phyloP scores from a whole-genome alignment of 352 stramenopile genomes.

The Ophiocytium majus region DNA sequence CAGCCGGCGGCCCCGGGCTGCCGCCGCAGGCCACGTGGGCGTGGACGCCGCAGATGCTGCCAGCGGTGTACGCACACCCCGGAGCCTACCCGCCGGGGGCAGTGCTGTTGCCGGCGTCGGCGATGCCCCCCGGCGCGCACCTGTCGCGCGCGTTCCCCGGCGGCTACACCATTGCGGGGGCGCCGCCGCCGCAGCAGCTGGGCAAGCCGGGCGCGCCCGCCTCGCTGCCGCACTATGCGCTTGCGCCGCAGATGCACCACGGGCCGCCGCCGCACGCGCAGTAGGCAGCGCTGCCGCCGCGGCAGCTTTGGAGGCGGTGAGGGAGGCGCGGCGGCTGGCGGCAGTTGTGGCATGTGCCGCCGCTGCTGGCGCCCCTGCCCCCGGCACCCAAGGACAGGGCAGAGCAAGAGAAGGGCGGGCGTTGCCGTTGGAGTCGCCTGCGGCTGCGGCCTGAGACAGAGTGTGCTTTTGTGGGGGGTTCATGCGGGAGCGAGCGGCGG shows the following conservation, averaged over 20 bases:
- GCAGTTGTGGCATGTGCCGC: too few relatives aligned
- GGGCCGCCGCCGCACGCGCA: not conserved
- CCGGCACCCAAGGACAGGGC: too few relatives aligned
- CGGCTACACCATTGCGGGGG: not conserved
- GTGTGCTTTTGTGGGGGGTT: too few relatives aligned
- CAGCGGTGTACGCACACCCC: not conserved
- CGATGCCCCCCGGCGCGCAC: not conserved
- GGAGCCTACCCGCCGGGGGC: not conserved
- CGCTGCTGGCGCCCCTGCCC: too few relatives aligned
- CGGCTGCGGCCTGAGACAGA: too few relatives aligned
- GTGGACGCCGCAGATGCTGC: not conserved
- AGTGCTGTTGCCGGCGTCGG: not conserved
- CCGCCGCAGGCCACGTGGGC: not conserved
- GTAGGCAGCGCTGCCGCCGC: not conserved
- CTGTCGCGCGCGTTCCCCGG: not conserved
- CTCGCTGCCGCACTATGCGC: not conserved
- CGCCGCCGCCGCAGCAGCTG: not conserved
- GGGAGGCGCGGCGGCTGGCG: too few relatives aligned
- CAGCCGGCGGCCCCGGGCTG: too few relatives aligned
- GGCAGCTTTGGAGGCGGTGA: too few relatives aligned
- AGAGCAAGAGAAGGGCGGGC: too few relatives aligned
- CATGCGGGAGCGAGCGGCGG: too few relatives aligned
- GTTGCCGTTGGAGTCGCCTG: too few relatives aligned
- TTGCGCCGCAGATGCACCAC: too few relatives aligned
- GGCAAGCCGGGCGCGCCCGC: not conserved